Conservation (phyloP, 768 basidiomycete species). For the Xerocomellus intermedius region DNA sequence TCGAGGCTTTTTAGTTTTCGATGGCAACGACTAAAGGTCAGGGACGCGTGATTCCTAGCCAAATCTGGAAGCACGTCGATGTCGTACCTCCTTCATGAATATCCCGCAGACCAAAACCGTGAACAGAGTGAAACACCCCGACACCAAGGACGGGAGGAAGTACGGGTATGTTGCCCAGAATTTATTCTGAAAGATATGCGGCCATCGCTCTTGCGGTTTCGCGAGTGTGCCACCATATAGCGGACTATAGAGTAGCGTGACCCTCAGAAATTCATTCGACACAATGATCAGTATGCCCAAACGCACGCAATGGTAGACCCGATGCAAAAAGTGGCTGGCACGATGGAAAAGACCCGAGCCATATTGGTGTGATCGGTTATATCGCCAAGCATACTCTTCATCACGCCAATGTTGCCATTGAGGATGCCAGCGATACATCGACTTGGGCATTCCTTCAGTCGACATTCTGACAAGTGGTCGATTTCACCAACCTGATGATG, state of each 20-base stretch:
- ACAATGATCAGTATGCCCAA: neutral
- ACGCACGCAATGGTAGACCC: conserved; percentile 6
- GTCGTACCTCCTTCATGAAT: conserved; percentile 31
- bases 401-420: conserved; percentile 49
- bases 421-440: conserved; percentile 36
- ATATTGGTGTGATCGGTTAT: conserved; percentile 45
- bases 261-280: too few relatives aligned
- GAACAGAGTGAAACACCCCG: conserved; percentile 11
- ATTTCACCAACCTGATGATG: conserved; percentile 47
- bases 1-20: conserved; percentile 7
- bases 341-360: conserved; percentile 36
- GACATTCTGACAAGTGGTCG: neutral
- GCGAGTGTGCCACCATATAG: conserved; percentile 57
- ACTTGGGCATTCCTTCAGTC: conserved; percentile 17
- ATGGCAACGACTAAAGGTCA: conserved; percentile 20
- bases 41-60: neutral
- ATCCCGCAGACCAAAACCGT: conserved; percentile 13
- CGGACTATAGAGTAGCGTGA: conserved; percentile 24
- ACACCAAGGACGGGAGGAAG: conserved; percentile 6
- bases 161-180: conserved; percentile 8
- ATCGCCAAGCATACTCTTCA: conserved; percentile 70
- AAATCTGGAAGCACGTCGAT: neutral
- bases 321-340: neutral
- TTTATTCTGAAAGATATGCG: conserved; percentile 40
- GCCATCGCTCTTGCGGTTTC: conserved; percentile 55